These are phyloP conservation scores for Wickerhamiella sergipiensis DNA, from an alignment of 805 yeast genomes.

Conservation along the genomic window DNA sequence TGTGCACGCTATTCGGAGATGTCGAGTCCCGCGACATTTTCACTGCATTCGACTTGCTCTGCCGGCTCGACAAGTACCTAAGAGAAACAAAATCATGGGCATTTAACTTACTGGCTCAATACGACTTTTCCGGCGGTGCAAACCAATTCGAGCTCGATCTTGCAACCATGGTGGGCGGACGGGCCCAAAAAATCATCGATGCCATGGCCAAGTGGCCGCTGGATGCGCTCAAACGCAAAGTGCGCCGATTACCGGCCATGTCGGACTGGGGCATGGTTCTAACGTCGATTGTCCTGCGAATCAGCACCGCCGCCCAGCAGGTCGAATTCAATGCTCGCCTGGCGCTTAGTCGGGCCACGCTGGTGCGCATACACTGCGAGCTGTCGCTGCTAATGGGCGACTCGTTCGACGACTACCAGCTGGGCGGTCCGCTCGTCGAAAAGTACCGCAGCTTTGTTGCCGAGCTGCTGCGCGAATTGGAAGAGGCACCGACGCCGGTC, in stretches of 20 bases:
- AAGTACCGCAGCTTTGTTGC: conserved; percentile 19
- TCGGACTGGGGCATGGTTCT: conserved; percentile 21
- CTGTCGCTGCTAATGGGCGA: conserved; percentile 14
- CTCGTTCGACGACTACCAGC: conserved; percentile 5
- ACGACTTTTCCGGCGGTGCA: conserved; percentile 16
- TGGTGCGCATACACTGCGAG: conserved; percentile 22
- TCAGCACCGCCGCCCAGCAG: conserved; percentile 14
- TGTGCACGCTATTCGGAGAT: conserved; percentile 6
- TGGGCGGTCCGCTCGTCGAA: conserved; percentile 13
- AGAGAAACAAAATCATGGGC: conserved; percentile 22
- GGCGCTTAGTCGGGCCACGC: conserved; percentile 21
- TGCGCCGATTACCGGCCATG: conserved; percentile 12
- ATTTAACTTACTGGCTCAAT: conserved; percentile 16
- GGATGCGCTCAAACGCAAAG: conserved; percentile 17
- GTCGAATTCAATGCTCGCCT: conserved; percentile 20
- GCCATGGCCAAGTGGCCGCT: conserved; percentile 20
- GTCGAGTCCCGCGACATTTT: conserved; percentile 7
- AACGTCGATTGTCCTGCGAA: conserved; percentile 21
- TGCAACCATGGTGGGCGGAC: conserved; percentile 16
- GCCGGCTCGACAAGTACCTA: conserved; percentile 10
- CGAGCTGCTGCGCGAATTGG: conserved; percentile 19
- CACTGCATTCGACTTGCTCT: conserved; percentile 5
- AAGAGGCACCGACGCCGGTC: conserved; percentile 17
- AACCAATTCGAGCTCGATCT: conserved; percentile 18
- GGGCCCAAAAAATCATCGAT: conserved; percentile 15